A percentile compares a stretch with the other conserved stretches of the same genome.
These are phyloP conservation scores for Ephemerocybe angulata DNA, from an alignment of 768 basidiomycete genomes.

Conservation along the genomic window DNA sequence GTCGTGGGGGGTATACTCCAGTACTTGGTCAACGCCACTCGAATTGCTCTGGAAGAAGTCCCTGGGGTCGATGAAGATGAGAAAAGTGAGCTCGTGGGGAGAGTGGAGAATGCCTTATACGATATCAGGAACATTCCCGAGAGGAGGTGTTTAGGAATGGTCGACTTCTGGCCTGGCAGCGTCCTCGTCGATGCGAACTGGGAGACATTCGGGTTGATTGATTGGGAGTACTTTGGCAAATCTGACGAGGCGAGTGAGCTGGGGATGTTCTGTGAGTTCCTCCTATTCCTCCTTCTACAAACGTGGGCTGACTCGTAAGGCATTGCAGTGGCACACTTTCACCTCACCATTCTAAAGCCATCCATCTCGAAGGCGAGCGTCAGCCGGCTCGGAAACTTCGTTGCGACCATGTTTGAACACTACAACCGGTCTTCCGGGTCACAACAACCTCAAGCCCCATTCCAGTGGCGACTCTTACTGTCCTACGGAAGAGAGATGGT, in stretches of 20 bases:
- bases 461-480: constrained; percentile 19
- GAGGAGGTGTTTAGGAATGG: constrained; percentile 25
- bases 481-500: constrained; percentile 29
- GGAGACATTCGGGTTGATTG: constrained; percentile 22
- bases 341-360: constrained; percentile 19
- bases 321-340: constrained; percentile 28
- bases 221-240: constrained; percentile 33
- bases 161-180: constrained; percentile 31
- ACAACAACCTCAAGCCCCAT: not conserved
- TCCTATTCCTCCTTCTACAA: not conserved
- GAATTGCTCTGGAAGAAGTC: constrained; percentile 5
- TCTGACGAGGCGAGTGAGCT: constrained; percentile 27
- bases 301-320: not conserved
- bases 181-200: constrained; percentile 21
- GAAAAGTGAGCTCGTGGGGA: not conserved
- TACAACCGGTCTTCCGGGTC: constrained; percentile 8
- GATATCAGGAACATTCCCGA: not conserved
- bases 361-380: constrained; percentile 8
- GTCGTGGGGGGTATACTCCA: constrained; percentile 1
- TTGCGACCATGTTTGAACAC: constrained; percentile 14
- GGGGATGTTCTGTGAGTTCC: constrained; percentile 30
- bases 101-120: not conserved
- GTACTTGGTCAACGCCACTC: constrained; percentile 14
- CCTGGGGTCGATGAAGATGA: constrained; percentile 14
- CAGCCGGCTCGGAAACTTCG: constrained; percentile 17